Conservation (phyloP, 805 yeast species). For the Candida pini region DNA sequence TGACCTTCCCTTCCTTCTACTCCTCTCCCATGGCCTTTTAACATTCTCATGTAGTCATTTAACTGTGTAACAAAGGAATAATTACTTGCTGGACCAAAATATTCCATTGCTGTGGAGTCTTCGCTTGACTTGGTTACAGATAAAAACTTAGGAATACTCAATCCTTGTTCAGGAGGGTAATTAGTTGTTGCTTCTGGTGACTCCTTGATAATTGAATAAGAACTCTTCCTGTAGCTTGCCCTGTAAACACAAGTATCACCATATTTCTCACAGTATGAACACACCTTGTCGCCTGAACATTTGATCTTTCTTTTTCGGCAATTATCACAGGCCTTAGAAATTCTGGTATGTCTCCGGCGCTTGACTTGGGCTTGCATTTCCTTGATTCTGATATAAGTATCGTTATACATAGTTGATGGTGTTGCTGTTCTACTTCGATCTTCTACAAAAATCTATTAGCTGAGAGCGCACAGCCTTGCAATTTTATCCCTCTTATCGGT, state of each 20-base stretch:
- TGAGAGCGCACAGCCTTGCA: too few relatives aligned
- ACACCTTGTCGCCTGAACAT: constrained; percentile 6
- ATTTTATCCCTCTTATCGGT: too few relatives aligned
- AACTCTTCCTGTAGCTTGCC: constrained; percentile 2
- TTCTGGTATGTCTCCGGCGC: not conserved
- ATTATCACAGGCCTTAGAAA: constrained; percentile 14
- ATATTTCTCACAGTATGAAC: constrained; percentile 13
- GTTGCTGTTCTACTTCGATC: too few relatives aligned
- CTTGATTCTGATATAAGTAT: too few relatives aligned
- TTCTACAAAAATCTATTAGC: too few relatives aligned
- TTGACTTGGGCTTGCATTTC: too few relatives aligned
- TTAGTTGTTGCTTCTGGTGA: not conserved
- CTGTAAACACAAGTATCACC: constrained; percentile 15
- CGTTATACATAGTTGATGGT: too few relatives aligned
- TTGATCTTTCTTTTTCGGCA: constrained; percentile 14
- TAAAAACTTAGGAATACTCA: constrained; percentile 2
- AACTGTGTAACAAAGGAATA: constrained; percentile 21
- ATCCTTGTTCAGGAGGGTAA: not conserved
- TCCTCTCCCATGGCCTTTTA: too few relatives aligned
- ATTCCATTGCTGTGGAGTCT: constrained; percentile 12
- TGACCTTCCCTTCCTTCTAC: too few relatives aligned
- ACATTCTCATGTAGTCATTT: constrained; percentile 12
- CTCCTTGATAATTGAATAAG: too few relatives aligned
- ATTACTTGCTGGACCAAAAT: constrained; percentile 23
- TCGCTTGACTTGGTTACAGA: constrained; percentile 5